These are phyloP conservation scores for Amaranthus hypochondriacus DNA, from an alignment of 148 eudicot species.

Conservation along the genomic window DNA sequence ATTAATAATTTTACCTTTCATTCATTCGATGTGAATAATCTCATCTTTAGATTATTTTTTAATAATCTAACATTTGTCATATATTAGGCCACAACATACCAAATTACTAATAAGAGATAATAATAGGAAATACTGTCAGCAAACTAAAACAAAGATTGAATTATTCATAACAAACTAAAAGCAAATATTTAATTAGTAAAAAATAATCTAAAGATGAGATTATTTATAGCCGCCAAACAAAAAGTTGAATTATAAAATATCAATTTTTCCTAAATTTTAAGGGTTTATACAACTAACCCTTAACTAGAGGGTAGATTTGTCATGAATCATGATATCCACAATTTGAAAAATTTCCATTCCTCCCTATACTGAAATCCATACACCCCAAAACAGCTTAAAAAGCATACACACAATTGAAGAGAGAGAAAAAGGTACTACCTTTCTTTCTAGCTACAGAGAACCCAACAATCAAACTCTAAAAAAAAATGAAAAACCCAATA, in stretches of 20 bases:
- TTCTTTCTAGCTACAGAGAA: slow-evolving; percentile 12
- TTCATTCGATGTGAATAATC: too few relatives aligned
- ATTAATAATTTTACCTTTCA: too few relatives aligned
- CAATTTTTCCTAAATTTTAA: neutral
- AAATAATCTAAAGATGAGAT: too few relatives aligned
- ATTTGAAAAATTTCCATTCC: slow-evolving; percentile 13
- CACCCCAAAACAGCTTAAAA: slow-evolving; percentile 9
- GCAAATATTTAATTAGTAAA: too few relatives aligned
- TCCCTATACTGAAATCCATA: neutral
- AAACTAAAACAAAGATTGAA: too few relatives aligned
- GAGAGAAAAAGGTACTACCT: slow-evolving; percentile 7
- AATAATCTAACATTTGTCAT: too few relatives aligned
- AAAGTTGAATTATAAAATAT: neutral
- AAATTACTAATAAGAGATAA: too few relatives aligned
- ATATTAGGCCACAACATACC: too few relatives aligned
- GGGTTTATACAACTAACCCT: slow-evolving; percentile 4
- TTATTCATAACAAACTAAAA: too few relatives aligned
- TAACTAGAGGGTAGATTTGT: slow-evolving; percentile 9
- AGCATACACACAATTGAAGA: slow-evolving; percentile 16
- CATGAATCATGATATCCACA: neutral
- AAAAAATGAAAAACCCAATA: neutral
- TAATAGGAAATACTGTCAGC: too few relatives aligned
- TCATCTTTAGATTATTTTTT: too few relatives aligned
- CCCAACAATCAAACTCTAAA: slow-evolving; percentile 2
- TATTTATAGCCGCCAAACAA: neutral